A percentile compares a stretch with the other conserved stretches of the same genome.
phyloP scores from a whole-genome alignment of 2,329 filamentous ascomycete genomes.

The Grosmannia huntii region DNA sequence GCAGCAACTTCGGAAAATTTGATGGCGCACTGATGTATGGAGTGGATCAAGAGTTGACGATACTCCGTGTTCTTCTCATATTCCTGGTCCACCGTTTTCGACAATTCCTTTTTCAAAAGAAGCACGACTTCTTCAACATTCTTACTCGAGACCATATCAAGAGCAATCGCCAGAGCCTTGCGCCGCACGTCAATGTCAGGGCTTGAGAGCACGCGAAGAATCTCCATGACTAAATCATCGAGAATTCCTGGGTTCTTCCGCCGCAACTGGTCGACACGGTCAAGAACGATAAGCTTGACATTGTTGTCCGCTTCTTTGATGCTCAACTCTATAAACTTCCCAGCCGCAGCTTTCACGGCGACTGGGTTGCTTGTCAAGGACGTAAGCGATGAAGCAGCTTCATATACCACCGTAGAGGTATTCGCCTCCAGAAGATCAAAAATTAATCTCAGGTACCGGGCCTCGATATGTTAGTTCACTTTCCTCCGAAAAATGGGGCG shows the following conservation, averaged over 20 bases:
- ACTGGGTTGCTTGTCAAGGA: conserved; percentile 92
- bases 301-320: conserved; percentile 99
- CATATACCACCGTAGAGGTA: conserved; percentile 91
- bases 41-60: conserved; percentile 86
- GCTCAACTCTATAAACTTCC: conserved; percentile 91
- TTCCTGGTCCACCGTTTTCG: conserved; percentile 95
- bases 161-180: conserved; percentile 78
- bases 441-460: conserved; percentile 83
- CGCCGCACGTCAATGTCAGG: conserved; percentile 90
- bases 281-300: conserved; percentile 94
- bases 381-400: conserved; percentile 89
- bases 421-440: conserved; percentile 92
- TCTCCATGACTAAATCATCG: conserved; percentile 94
- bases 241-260: conserved; percentile 68
- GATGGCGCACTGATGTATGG: conserved; percentile 96
- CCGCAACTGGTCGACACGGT: conserved; percentile 67
- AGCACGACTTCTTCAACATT: conserved; percentile 97
- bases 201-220: conserved; percentile 85
- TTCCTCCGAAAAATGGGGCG: background rate
- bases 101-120: conserved; percentile 90
- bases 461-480: conserved; percentile 31
- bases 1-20: conserved; percentile 97
- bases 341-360: conserved; percentile 89
- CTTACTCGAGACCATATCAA: conserved; percentile 98
- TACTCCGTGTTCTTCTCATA: conserved; percentile 98